Evolutionary conservation across 176 grass and related monocot genomes (phyloP).

Genomic region (Cenchrus americanus): DNA sequence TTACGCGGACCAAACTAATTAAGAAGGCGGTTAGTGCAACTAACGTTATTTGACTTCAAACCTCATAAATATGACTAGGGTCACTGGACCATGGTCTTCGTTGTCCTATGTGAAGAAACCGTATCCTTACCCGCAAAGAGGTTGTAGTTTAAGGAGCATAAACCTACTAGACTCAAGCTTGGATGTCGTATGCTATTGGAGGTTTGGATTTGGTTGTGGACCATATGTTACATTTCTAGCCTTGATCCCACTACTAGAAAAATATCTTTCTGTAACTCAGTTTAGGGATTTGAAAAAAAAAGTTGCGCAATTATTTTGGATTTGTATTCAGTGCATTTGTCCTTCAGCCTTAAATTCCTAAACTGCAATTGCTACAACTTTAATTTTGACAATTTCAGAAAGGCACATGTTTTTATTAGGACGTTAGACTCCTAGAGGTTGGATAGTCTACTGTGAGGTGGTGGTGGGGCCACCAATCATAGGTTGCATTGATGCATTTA

Average conservation of each 20-base stretch:
- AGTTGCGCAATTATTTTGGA: not conserved
- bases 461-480: not conserved
- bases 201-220: not conserved
- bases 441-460: not conserved
- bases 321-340: not conserved
- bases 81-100: not conserved
- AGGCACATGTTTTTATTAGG: not conserved
- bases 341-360: not conserved
- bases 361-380: not conserved
- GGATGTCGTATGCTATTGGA: not conserved
- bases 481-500: not conserved
- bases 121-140: not conserved
- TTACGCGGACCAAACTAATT: not conserved
- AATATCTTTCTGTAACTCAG: not conserved
- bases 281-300: not conserved
- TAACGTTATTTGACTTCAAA: not conserved
- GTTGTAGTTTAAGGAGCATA: not conserved
- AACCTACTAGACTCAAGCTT: not conserved
- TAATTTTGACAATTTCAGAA: not conserved
- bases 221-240: not conserved
- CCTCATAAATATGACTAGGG: not conserved
- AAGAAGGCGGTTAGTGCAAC: not conserved
- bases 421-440: not conserved
- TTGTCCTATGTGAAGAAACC: not conserved
- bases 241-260: not conserved